Conservation (phyloP, 2,329 filamentous ascomycete genomes). For the Pleoardoris graminearum region DNA sequence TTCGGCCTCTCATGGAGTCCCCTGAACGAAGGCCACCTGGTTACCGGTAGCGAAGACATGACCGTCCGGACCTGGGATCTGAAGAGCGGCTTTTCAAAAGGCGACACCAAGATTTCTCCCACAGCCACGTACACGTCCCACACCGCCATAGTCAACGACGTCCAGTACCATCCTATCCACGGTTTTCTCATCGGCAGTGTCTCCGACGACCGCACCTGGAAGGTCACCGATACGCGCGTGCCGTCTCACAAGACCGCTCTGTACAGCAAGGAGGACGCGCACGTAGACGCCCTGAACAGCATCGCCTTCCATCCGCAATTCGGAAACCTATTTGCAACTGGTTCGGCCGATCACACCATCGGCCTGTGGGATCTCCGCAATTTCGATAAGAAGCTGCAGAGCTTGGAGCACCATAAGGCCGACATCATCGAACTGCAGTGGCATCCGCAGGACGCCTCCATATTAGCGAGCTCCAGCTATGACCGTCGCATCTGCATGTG, state of each 20-base stretch:
- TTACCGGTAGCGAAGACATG: conserved; percentile 87
- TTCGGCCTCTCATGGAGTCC: conserved; percentile 95
- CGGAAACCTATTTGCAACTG: conserved; percentile 89
- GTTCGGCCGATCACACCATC: conserved; percentile 92
- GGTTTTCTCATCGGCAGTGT: conserved; percentile 83
- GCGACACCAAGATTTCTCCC: conserved; percentile 71
- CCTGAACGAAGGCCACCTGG: conserved; percentile 76
- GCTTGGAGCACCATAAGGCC: conserved; percentile 83
- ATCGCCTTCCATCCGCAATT: conserved; percentile 89
- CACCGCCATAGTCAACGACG: conserved; percentile 90
- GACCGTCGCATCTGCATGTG: conserved; percentile 94
- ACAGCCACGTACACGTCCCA: conserved; percentile 83
- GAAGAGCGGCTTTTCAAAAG: conserved; percentile 68
- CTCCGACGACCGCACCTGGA: conserved; percentile 90
- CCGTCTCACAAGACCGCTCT: conserved; percentile 67
- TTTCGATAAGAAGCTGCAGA: conserved; percentile 85
- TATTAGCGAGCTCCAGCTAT: conserved; percentile 89
- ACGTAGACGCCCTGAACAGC: conserved; percentile 93
- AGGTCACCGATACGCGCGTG: conserved; percentile 85
- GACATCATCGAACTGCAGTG: conserved; percentile 90
- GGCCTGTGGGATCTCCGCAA: conserved; percentile 95
- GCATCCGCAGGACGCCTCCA: conserved; percentile 88
- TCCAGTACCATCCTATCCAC: conserved; percentile 90
- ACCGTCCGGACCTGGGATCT: conserved; percentile 95
- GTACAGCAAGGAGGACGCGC: conserved; percentile 68